Conservation (phyloP, 2,329 filamentous ascomycete genomes). For the Epichloe coenophiala region DNA sequence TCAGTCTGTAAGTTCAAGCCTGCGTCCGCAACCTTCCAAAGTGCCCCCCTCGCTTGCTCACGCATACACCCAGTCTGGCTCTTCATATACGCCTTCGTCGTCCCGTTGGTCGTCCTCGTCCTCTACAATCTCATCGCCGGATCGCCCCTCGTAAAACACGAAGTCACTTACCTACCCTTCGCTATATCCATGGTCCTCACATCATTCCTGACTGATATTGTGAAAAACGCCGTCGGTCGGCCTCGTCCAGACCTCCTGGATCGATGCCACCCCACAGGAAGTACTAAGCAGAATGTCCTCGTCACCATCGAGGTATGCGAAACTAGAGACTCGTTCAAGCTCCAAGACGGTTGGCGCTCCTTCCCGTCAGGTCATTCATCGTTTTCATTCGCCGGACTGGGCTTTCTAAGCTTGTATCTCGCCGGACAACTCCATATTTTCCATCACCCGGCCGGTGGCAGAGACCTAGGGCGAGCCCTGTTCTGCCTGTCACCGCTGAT, state of each 20-base stretch:
- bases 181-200: conserved; percentile 64
- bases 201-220: conserved; percentile 71
- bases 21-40: too few relatives aligned
- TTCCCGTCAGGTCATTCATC: conserved; percentile 73
- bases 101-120: conserved; percentile 56
- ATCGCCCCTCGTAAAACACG: conserved; percentile 62
- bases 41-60: too few relatives aligned
- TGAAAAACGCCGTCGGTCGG: conserved; percentile 79
- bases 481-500: conserved; percentile 45
- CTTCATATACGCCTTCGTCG: conserved; percentile 61
- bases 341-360: conserved; percentile 75
- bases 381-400: conserved; percentile 67
- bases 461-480: conserved; percentile 42
- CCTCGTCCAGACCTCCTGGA: conserved; percentile 51
- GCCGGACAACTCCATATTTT: conserved; percentile 53
- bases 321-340: conserved; percentile 49
- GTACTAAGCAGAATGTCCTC: conserved; percentile 34
- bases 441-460: conserved; percentile 26
- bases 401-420: conserved; percentile 58
- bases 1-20: conserved; percentile 46
- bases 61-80: conserved; percentile 42
- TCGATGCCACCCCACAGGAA: conserved; percentile 59
- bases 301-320: conserved; percentile 62
- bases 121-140: conserved; percentile 49
- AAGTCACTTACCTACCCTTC: conserved; percentile 74